A percentile compares a stretch with the other conserved stretches of the same genome.
phyloP scores from a whole-genome alignment of 768 basidiomycete species.

The Calocera viscosa region DNA sequence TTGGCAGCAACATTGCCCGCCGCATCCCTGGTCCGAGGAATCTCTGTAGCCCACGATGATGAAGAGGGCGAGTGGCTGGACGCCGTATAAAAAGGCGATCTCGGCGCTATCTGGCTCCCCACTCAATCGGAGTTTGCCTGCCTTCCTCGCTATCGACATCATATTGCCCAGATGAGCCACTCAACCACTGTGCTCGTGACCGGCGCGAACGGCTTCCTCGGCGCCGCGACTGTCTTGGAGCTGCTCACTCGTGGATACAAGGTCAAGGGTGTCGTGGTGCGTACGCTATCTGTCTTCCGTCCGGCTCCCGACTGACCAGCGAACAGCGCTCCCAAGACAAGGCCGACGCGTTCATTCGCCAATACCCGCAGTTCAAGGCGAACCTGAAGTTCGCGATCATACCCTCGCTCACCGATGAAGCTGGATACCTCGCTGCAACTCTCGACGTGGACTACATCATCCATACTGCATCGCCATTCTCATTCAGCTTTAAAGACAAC shows the following conservation, averaged over 20 bases:
- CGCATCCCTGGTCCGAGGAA: too few species aligned
- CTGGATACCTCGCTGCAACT: neutral
- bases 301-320: neutral
- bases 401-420: neutral
- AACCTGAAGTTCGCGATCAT: neutral
- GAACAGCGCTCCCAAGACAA: neutral
- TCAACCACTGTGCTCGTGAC: conserved; percentile 5
- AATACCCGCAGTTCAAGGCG: neutral
- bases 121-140: too few species aligned
- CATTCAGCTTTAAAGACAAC: neutral
- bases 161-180: neutral
- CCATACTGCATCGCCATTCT: neutral
- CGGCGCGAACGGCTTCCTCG: conserved; percentile 8
- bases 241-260: conserved; percentile 4
- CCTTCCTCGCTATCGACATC: too few species aligned
- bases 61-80: conserved; percentile 16
- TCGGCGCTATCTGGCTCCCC: neutral
- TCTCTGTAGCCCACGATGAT: conserved; percentile 14
- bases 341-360: neutral
- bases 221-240: neutral
- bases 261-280: conserved; percentile 4
- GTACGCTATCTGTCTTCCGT: neutral
- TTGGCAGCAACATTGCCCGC: conserved; percentile 13
- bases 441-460: neutral
- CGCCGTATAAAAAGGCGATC: conserved; percentile 11